phyloP scores from a whole-genome alignment of 176 grass and related monocot species.

The Oryza punctata region DNA sequence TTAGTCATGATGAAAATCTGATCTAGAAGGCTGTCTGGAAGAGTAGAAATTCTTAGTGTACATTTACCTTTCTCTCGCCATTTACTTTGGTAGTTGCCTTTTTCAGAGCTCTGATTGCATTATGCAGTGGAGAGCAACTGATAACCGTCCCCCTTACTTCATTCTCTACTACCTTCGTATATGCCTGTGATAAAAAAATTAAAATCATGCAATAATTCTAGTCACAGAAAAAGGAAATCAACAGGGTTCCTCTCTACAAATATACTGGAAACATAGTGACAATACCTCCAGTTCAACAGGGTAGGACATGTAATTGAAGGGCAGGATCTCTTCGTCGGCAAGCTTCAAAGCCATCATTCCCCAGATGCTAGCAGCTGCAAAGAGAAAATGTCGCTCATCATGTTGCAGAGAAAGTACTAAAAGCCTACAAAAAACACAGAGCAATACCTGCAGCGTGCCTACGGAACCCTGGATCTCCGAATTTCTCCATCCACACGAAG shows the following conservation, averaged over 20 bases:
- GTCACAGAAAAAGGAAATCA: background rate
- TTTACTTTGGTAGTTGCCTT: conserved; percentile 55
- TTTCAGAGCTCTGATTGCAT: conserved; percentile 61
- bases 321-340: conserved; percentile 74
- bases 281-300: conserved; percentile 66
- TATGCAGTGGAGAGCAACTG: conserved; percentile 71
- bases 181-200: conserved; percentile 27
- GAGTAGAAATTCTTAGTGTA: conserved; percentile 8
- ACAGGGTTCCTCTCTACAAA: background rate
- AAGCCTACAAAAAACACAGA: background rate
- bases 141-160: conserved; percentile 38
- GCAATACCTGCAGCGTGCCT: conserved; percentile 74
- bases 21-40: background rate
- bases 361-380: conserved; percentile 83
- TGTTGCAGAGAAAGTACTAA: background rate
- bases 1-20: background rate
- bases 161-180: conserved; percentile 52
- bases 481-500: conserved; percentile 87
- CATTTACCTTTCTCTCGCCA: conserved; percentile 59
- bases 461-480: conserved; percentile 76
- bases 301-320: conserved; percentile 75
- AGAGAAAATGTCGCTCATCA: conserved; percentile 11
- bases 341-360: conserved; percentile 79
- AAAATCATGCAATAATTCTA: background rate
- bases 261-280: background rate